Base-by-base conservation (phyloP, 2,329 filamentous ascomycete species). In the Fusarium sp. region DNA sequence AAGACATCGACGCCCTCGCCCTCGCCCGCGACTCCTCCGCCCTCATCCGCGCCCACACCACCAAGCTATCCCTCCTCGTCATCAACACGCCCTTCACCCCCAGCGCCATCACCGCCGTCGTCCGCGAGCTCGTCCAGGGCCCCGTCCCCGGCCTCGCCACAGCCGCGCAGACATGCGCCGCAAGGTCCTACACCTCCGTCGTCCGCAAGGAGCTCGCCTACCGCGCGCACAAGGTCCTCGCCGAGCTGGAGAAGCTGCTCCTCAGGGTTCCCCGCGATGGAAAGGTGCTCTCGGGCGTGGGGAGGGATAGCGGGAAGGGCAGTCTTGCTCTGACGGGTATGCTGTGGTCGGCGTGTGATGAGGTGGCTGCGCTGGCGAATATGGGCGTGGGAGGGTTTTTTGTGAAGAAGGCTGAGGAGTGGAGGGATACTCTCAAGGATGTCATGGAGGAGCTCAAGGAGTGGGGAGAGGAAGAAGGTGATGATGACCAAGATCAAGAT, bases 71-170 rank as follows among this genome's bases (percentile, higher is more conserved):
- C 0, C 88, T 97, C 1, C 84, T 98, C 11, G 85, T 95, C 2
- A 90, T 96, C 71, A 97, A 91, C 71, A 85, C 91, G 15, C 93
- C 94, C 1, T 96, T 96, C 67, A 95, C 93, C 0, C 88, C 91
- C 0, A 88, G 88, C 1, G 93, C 92, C 6, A 82, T 96, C 31
- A 79, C 77, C 9, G 88, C 84, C 24, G 87, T 96, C 12, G 79
- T 97, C 5, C 83, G 85, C 31, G 88, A 93, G 55, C 82, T 96
- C n/a, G 83, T 88, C 22, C 82, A 85, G 11, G 88, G 87, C 0
- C 87, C 91, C n/a, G 81, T 96, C 0, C 90, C 91, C 0, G 91
- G 87, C 3, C 81, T 96, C 24, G 87, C 91, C 41, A 88, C 89
- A 1, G 88, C 90, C 0, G 85, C 88, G 2, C 83, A 93, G 61